Evolutionary conservation across 2,329 filamentous ascomycete species (phyloP), one percentile per base, ranked within the genome.

Genomic region (Dothiorella sarmentorum): DNA sequence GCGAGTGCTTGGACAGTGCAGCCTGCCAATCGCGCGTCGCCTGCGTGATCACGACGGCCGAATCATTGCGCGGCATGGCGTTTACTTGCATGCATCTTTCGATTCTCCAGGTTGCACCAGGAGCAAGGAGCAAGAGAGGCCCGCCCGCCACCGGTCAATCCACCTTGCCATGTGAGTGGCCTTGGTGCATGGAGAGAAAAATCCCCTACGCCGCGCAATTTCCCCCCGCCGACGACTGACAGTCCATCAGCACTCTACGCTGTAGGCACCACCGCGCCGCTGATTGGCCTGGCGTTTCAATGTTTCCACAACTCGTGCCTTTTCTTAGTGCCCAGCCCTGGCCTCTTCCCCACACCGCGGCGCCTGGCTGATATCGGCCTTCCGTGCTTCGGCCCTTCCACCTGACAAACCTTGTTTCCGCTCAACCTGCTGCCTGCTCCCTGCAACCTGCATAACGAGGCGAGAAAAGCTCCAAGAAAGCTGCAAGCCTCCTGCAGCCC

Each of bases 21-120:
- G 49, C 49, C 37, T 31, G 40, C 56, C 56, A 58, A 58, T 58
- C 9, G 56, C 44, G 5, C 37, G 20, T 10, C 20, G 22, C 11
- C 56, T 11, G 35, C 35, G 27, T 43, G 45, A 44, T 52, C 56
- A 58, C 45, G 9, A 24, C 27, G 42, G 37, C 20, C 52, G 37
- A 56, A 56, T 56, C 52, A 38, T 38, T 49, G 35, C 43, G 55
- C 42, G 15, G 55, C 42, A 42, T 58, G 56, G 56, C 56, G 56
- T 52, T 58, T 58, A 58, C 56, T 9, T 42, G 44, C 56, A 58
- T 42, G 33, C 44, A 58, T 58, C 43, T 47, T 58, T 58, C 33
- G 55, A 53, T 53, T 42, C 22, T 42, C 44, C 44, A 52, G 44
- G 56, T 58, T 7, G 37, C 44, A 58, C 56, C 33, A 45, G 11